Conservation (phyloP, 2,329 filamentous ascomycete species). For the Sclerotinia nivalis region DNA sequence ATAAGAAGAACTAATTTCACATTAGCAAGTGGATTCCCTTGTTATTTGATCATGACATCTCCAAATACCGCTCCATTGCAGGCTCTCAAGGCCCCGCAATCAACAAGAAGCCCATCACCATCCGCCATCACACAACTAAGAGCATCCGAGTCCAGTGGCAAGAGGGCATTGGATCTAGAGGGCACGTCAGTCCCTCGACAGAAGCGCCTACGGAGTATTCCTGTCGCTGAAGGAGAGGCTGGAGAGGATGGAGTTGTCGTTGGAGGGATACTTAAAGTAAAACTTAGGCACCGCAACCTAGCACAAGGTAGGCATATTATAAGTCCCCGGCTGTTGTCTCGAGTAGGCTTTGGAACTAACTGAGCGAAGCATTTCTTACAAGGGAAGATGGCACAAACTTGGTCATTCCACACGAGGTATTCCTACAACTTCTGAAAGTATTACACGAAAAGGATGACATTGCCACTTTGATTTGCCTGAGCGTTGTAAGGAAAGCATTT, state of each 20-base stretch:
- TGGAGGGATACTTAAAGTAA: neutral
- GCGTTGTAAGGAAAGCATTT: neutral
- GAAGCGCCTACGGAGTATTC: neutral
- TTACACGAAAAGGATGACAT: neutral
- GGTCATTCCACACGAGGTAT: neutral
- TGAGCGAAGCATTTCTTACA: neutral
- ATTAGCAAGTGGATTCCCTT: too few species aligned
- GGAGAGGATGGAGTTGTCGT: neutral
- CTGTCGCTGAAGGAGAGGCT: neutral
- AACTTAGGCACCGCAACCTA: neutral
- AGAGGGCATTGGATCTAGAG: neutral
- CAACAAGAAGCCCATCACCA: too few species aligned
- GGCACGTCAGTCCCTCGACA: too few species aligned
- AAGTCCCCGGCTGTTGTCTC: neutral
- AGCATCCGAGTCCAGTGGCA: neutral
- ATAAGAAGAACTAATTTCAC: too few species aligned
- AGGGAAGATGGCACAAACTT: neutral
- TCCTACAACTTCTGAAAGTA: neutral
- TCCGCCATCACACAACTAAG: too few species aligned
- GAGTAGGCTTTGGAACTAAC: neutral
- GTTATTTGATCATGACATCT: too few species aligned
- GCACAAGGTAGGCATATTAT: neutral
- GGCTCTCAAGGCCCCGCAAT: too few species aligned
- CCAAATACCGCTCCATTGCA: too few species aligned
- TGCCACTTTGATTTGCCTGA: neutral